These are phyloP conservation scores for Solanum sejunctum DNA, from an alignment of 257 asterid genomes.

Conservation along the genomic window DNA sequence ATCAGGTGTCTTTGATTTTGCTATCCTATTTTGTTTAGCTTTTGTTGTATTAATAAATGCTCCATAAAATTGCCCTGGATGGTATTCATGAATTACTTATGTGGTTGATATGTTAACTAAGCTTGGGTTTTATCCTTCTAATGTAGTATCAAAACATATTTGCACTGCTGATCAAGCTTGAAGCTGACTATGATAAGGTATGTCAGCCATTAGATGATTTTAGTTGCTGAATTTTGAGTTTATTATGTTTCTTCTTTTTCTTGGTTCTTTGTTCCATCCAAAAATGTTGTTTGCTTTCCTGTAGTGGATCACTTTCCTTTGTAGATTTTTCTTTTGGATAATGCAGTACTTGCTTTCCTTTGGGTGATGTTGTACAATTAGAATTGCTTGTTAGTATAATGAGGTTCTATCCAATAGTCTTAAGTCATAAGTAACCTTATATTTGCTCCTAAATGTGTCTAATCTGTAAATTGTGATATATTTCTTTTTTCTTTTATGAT, in stretches of 20 bases:
- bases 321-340: neutral
- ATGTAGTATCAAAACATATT: no score
- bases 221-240: neutral
- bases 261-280: neutral
- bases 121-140: neutral
- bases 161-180: slow-evolving; percentile 97
- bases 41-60: neutral
- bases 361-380: neutral
- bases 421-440: neutral
- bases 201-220: neutral
- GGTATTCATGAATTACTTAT: neutral
- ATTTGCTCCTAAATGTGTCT: neutral
- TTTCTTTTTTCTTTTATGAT: neutral
- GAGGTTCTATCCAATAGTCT: neutral
- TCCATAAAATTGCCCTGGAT: neutral
- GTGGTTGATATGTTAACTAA: neutral
- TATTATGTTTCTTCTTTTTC: neutral
- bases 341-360: neutral
- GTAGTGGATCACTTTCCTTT: neutral
- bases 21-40: neutral
- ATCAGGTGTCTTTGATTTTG: slow-evolving; percentile 52
- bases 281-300: neutral
- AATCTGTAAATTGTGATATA: neutral
- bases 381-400: neutral
- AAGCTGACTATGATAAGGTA: slow-evolving; percentile 99